These are phyloP conservation scores for Lodderomyces elongisporus DNA, from an alignment of 1,139 yeast species.

Conservation along the genomic window DNA sequence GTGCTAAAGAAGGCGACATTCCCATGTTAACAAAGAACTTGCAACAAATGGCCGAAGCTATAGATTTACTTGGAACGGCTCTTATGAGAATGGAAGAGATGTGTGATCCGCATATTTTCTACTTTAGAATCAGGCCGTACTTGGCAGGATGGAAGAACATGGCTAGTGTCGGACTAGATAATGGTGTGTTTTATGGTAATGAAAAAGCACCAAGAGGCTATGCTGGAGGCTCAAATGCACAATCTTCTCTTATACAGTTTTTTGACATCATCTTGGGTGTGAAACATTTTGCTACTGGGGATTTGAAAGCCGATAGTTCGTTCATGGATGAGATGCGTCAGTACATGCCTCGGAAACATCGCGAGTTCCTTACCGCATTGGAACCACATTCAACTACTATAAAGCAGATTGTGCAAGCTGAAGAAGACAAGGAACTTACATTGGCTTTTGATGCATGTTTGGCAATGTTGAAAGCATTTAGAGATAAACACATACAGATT, in stretches of 20 bases:
- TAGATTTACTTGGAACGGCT: slow-evolving; percentile 71
- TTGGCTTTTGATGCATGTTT: slow-evolving; percentile 84
- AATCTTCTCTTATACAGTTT: slow-evolving; percentile 82
- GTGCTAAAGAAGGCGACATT: slow-evolving; percentile 28
- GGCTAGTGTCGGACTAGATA: slow-evolving; percentile 76
- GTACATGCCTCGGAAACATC: slow-evolving; percentile 87
- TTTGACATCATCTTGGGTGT: slow-evolving; percentile 73
- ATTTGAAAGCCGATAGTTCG: slow-evolving; percentile 37
- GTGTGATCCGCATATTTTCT: slow-evolving; percentile 93
- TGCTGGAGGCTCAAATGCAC: slow-evolving; percentile 94
- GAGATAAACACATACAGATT: slow-evolving; percentile 90
- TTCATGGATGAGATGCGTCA: slow-evolving; percentile 79
- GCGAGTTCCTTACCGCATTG: slow-evolving; percentile 62
- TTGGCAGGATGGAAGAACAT: slow-evolving; percentile 94
- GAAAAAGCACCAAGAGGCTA: slow-evolving; percentile 54
- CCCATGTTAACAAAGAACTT: slow-evolving; percentile 39
- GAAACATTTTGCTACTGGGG: slow-evolving; percentile 76
- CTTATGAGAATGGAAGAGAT: slow-evolving; percentile 84
- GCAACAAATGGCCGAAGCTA: slow-evolving; percentile 66
- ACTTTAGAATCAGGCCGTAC: slow-evolving; percentile 80
- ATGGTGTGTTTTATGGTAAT: slow-evolving; percentile 76
- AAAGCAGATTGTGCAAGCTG: slow-evolving; percentile 41
- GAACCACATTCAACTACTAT: slow-evolving; percentile 49
- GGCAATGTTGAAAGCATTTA: slow-evolving; percentile 81
- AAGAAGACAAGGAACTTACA: slow-evolving; percentile 52